Evolutionary conservation across 106 monocot genomes (phyloP).

Genomic region (Gastrodia elata): DNA sequence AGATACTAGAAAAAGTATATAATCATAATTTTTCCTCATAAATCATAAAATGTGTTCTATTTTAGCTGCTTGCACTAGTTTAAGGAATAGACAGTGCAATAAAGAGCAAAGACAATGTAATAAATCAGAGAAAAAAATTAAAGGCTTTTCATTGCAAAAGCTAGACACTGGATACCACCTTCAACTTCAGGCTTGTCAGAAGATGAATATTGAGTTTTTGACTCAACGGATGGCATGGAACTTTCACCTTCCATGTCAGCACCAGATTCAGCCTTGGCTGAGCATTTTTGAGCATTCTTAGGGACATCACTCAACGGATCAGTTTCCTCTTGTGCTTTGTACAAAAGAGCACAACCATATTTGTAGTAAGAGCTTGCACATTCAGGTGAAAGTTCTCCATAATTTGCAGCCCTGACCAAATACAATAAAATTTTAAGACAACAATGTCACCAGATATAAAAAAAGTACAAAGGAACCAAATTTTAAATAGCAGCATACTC

Average conservation of each 20-base stretch:
- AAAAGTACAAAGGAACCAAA: not conserved
- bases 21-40: not conserved
- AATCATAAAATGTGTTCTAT: not conserved
- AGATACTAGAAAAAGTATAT: not conserved
- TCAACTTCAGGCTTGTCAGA: not conserved
- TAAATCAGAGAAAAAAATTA: not conserved
- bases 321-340: conserved; percentile 87
- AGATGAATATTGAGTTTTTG: not conserved
- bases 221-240: conserved; percentile 8
- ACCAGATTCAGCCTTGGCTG: conserved; percentile 16
- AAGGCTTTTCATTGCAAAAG: not conserved
- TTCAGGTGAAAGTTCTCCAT: conserved; percentile 83
- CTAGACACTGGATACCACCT: not conserved
- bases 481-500: not conserved
- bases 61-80: not conserved
- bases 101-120: not conserved
- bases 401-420: conserved; percentile 42
- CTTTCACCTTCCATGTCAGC: conserved; percentile 6
- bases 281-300: conserved; percentile 21
- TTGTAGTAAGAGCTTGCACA: conserved; percentile 82
- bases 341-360: conserved; percentile 80
- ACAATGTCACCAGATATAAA: not conserved
- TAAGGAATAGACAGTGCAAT: not conserved
- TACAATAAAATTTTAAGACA: not conserved
- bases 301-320: conserved; percentile 71